phyloP scores from a whole-genome alignment of 1,284 basidiomycete species.

The Microstroma glucosiphilum region DNA sequence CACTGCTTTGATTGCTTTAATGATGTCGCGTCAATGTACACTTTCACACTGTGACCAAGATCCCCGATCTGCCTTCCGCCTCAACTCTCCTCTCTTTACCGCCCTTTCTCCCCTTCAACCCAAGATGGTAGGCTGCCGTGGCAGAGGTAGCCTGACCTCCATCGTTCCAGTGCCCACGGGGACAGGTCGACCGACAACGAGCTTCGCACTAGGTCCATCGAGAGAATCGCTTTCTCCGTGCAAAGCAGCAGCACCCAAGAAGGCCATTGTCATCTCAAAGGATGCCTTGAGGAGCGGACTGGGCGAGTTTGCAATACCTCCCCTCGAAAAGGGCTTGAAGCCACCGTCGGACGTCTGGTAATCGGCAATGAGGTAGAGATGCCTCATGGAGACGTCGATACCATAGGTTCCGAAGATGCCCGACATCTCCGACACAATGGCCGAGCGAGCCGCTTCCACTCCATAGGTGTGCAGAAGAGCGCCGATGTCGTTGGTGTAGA shows the following conservation, averaged over 20 bases:
- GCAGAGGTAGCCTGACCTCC: slow-evolving; percentile 18
- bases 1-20: no score
- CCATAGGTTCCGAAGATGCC: slow-evolving; percentile 92
- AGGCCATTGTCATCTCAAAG: slow-evolving; percentile 93
- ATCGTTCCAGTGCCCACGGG: slow-evolving; percentile 41
- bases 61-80: not conserved
- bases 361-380: slow-evolving; percentile 94
- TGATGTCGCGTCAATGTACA: not conserved
- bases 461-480: slow-evolving; percentile 80
- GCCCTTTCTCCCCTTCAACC: not conserved
- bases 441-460: slow-evolving; percentile 53
- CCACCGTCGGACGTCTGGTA: slow-evolving; percentile 97
- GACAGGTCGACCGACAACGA: slow-evolving; percentile 62
- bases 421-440: slow-evolving; percentile 66
- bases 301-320: slow-evolving; percentile 81
- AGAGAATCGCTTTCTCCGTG: slow-evolving; percentile 92
- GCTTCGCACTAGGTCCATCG: slow-evolving; percentile 77
- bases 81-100: not conserved
- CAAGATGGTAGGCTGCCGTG: not conserved
- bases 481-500: slow-evolving; percentile 94
- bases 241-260: slow-evolving; percentile 87
- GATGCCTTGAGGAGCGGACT: slow-evolving; percentile 93
- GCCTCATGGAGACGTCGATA: slow-evolving; percentile 89
- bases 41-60: not conserved
- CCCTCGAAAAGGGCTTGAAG: slow-evolving; percentile 91